Conservation (phyloP, 305 asterid genomes). For the Fraxinus sp. region DNA sequence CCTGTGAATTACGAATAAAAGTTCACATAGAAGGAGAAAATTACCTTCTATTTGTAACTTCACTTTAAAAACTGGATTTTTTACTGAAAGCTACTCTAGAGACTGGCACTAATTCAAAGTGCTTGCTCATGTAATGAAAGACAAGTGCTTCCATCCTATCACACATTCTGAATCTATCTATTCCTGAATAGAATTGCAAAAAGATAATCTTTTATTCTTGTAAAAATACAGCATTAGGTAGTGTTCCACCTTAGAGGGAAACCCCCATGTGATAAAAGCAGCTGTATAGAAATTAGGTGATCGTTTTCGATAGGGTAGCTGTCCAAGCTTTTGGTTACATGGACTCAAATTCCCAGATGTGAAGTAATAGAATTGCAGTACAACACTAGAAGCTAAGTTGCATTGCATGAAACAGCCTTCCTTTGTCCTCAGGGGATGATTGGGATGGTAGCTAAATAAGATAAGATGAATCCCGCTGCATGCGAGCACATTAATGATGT, state of each 20-base stretch:
- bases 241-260: neutral
- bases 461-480: neutral
- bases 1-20: neutral
- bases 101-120: neutral
- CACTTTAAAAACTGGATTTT: neutral
- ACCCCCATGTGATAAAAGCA: neutral
- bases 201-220: neutral
- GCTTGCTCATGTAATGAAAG: neutral
- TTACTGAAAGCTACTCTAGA: neutral
- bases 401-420: neutral
- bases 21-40: conserved; percentile 2
- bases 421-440: neutral
- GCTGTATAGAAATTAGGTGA: neutral
- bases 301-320: neutral
- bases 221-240: neutral
- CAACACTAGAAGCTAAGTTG: neutral
- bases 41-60: neutral
- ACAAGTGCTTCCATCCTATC: neutral
- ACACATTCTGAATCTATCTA: neutral
- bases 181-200: neutral
- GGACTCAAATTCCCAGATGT: neutral
- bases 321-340: neutral
- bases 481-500: neutral
- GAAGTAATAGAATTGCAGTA: neutral
- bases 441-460: neutral